Evolutionary conservation across 805 yeast genomes (phyloP).

Genomic region (Yarrowia divulgata): DNA sequence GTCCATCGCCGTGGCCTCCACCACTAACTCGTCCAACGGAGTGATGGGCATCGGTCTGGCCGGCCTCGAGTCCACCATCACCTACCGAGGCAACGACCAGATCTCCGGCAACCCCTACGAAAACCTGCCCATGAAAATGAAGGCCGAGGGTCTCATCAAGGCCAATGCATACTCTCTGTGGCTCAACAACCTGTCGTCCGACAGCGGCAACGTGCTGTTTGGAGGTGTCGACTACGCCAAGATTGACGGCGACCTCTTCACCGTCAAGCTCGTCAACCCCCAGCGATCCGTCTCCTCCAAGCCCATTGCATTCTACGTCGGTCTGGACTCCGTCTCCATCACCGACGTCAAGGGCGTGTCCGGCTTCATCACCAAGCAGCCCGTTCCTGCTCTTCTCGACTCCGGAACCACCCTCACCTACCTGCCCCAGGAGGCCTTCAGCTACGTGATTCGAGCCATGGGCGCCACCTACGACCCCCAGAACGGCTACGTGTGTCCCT

Average conservation of each 20-base stretch:
- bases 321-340: conserved; percentile 42
- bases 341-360: conserved; percentile 37
- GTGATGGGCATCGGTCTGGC: conserved; percentile 52
- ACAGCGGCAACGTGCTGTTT: conserved; percentile 53
- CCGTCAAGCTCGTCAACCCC: conserved; percentile 49
- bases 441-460: conserved; percentile 26
- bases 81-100: conserved; percentile 41
- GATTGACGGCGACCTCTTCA: conserved; percentile 52
- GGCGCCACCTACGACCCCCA: conserved; percentile 36
- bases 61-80: conserved; percentile 48
- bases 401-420: conserved; percentile 64
- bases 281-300: conserved; percentile 35
- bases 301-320: conserved; percentile 43
- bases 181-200: conserved; percentile 50
- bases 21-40: conserved; percentile 68
- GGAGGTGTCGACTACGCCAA: conserved; percentile 58
- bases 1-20: conserved; percentile 77
- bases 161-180: conserved; percentile 58
- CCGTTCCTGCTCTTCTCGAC: conserved; percentile 58
- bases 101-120: conserved; percentile 53
- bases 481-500: conserved; percentile 41
- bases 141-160: conserved; percentile 55
- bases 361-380: conserved; percentile 32
- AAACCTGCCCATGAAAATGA: conserved; percentile 70
- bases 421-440: conserved; percentile 52